phyloP scores from a whole-genome alignment of 164 flowering plant genomes.

The Platanus orientalis region DNA sequence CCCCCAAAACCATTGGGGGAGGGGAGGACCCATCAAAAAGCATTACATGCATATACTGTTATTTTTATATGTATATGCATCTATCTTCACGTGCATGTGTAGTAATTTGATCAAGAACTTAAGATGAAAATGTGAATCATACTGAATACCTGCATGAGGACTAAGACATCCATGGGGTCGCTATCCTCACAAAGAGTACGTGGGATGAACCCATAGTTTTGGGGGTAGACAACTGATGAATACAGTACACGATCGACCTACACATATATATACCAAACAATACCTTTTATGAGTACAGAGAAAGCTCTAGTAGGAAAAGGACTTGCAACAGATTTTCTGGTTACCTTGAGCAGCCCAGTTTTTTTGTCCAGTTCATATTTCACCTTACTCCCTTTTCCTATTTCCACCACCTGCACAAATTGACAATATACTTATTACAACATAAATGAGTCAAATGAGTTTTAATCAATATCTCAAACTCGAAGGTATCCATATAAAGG shows the following conservation, averaged over 20 bases:
- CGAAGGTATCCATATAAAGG: too few species aligned
- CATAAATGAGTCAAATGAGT: too few species aligned
- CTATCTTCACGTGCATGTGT: too few species aligned
- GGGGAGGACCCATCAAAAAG: too few species aligned
- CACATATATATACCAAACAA: slow-evolving; percentile 9
- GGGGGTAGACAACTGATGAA: slow-evolving; percentile 93
- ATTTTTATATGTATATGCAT: too few species aligned
- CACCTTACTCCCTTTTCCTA: slow-evolving; percentile 88
- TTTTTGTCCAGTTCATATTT: slow-evolving; percentile 96
- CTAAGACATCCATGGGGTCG: slow-evolving; percentile 85
- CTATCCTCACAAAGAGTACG: slow-evolving; percentile 88
- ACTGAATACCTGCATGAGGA: slow-evolving; percentile 78
- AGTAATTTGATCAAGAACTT: neutral
- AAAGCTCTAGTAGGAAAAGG: neutral
- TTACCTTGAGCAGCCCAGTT: slow-evolving; percentile 87
- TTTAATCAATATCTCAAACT: too few species aligned
- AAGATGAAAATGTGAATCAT: slow-evolving; percentile 2
- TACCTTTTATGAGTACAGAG: neutral
- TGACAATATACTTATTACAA: neutral
- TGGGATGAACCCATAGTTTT: slow-evolving; percentile 94
- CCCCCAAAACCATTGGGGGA: too few species aligned
- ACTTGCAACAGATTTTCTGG: neutral
- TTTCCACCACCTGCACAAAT: slow-evolving; percentile 75
- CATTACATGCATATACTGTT: too few species aligned
- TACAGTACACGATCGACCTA: slow-evolving; percentile 90